Evolutionary conservation across 495 filamentous ascomycete species (phyloP).

Genomic region (Aspergillus affinis): DNA sequence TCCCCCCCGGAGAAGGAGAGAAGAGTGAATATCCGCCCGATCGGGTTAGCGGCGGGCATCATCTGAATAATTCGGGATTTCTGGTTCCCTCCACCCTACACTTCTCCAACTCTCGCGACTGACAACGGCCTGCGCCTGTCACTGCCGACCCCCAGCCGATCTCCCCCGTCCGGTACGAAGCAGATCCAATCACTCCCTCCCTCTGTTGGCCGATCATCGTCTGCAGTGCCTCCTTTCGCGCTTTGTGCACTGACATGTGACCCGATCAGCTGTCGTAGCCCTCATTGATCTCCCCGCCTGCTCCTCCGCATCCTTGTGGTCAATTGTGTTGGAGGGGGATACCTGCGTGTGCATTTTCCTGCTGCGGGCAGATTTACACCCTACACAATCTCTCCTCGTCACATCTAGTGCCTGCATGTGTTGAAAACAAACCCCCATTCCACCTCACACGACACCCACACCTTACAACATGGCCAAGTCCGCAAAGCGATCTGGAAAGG

Average conservation of each 20-base stretch:
- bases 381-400: neutral
- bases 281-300: conserved; percentile 5
- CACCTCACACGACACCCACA: conserved; percentile 5
- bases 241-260: conserved; percentile 33
- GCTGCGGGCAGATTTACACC: neutral
- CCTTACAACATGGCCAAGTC: conserved; percentile 40
- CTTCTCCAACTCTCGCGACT: too few species aligned
- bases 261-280: conserved; percentile 30
- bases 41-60: conserved; percentile 17
- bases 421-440: conserved; percentile 4
- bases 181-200: neutral
- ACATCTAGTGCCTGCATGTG: neutral
- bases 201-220: neutral
- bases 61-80: neutral
- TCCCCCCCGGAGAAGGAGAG: too few species aligned
- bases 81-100: neutral
- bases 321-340: neutral
- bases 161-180: neutral
- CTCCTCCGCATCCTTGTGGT: neutral
- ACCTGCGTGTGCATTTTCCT: neutral
- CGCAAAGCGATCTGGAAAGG: conserved; percentile 33
- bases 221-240: conserved; percentile 1
- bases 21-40: conserved; percentile 5
- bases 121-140: too few species aligned
- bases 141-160: neutral